Evolutionary conservation across 1,139 yeast species (phyloP), one percentile per base, ranked within the genome.

Genomic region (Hemisphaericaspora xylofermentans): DNA sequence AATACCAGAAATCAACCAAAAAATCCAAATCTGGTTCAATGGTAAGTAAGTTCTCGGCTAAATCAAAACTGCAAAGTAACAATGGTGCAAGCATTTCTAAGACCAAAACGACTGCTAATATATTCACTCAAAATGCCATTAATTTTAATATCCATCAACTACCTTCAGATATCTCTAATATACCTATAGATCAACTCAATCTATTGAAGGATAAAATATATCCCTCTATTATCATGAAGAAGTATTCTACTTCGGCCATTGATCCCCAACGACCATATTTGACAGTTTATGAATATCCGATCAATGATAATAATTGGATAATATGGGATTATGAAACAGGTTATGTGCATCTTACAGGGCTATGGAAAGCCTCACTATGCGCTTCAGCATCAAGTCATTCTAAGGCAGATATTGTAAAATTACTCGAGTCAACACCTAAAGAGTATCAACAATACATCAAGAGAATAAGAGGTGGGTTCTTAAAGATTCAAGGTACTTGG

Each of bases 401-500:
- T 38, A 86, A 82, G 61, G 87, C 93, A 13, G 93, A 84, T 62
- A 85, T 87, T 38, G 88, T 83, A 42, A 82, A 82, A 59, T 66
- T 86, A 35, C 68, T 86, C 33, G 94, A 86, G 57, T 79, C 83
- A 40, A 81, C 85, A 22, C 94, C 89, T 4, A 84, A 77, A 53
- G 64, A 76, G 50, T 79, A 77, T 60, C 88, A 82, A 31, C 68
- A 67, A 24, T 77, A 77, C 33, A 78, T 88, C 42, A 79, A 81
- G 51, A 74, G 96, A 38, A 88, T 89, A 16, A 69, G 97, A 42
- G 98, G 98, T 35, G 98, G 97, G 3, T 88, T 82, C 54, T 74
- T 91, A 51, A 89, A 88, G 68, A 88, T 91, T 52, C 98, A 91
- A 65, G 98, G 98, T 2, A 88, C 96, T 4, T 91, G 97, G 97